These are phyloP conservation scores for Chlamydomonas schloesseri DNA, from an alignment of 139 green algal species.

Conservation along the genomic window DNA sequence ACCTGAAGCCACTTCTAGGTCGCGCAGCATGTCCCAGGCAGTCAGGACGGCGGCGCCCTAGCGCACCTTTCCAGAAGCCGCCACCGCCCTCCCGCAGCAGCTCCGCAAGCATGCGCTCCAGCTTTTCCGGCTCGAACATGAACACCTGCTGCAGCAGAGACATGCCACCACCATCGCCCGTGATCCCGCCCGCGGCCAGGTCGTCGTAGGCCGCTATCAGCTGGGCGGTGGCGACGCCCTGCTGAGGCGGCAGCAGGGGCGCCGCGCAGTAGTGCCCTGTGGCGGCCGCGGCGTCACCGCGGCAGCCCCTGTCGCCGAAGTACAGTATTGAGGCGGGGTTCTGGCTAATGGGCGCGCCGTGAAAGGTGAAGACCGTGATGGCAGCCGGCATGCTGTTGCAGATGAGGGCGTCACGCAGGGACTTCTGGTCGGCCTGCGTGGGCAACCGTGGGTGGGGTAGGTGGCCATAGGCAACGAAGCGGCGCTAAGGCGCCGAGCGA, in stretches of 20 bases:
- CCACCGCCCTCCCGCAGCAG: background rate
- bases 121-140: background rate
- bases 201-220: background rate
- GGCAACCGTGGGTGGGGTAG: too few relatives aligned
- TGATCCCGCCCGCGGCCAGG: background rate
- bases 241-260: too few relatives aligned
- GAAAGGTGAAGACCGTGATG: constrained; percentile 16
- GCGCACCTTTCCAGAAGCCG: constrained; percentile 17
- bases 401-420: background rate
- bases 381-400: background rate
- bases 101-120: constrained; percentile 1
- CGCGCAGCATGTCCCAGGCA: too few relatives aligned
- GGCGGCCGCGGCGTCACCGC: background rate
- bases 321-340: background rate
- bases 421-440: too few relatives aligned
- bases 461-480: too few relatives aligned
- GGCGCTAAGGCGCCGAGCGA: too few relatives aligned
- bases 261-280: too few relatives aligned
- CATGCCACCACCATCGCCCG: too few relatives aligned
- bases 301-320: background rate
- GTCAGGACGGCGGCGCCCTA: too few relatives aligned
- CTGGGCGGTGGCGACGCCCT: too few relatives aligned
- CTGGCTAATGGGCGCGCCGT: background rate
- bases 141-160: background rate
- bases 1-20: too few relatives aligned